Base-by-base conservation (phyloP, 371 early-diverging fungal genomes). In the Synchytrium microbalum region DNA sequence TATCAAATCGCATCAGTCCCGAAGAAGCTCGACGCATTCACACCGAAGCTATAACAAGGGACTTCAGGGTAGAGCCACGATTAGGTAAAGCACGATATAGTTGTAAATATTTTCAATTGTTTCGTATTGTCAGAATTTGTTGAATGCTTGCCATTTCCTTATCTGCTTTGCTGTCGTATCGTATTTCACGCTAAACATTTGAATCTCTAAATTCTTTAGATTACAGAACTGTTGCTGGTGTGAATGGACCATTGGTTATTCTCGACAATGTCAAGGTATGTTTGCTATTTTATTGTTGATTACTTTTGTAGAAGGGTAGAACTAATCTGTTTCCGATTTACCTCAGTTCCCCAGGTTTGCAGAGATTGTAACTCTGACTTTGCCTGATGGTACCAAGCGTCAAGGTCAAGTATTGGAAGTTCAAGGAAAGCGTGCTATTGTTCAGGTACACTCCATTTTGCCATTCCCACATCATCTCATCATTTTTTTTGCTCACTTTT, bases 161-260 rank as follows among this genome's bases (percentile, higher is more conserved):
- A n/a, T n/a, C n/a, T n/a, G n/a, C n/a, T n/a, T n/a, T n/a, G n/a
- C n/a, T 16, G 28, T 24, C n/a, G 28, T 32, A 57, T 59, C 46
- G 25, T n/a, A 52, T 24, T 16, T 29, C 29, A 14, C 14, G 16
- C 57, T 31, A 19, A 54, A 53, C 56, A 31, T 52, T n/a, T 52
- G n/a, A 19, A 52, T n/a, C n/a, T n/a, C n/a, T n/a, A n/a, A n/a
- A n/a, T n/a, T 56, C 13, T 8, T 56, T 78, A 95, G 97, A 96
- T 73, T 99, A 99, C 79, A 86, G 96, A 63, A 99, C 98, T 53
- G 98, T 99, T 31, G 84, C 94, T 32, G 98, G 99, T 74, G 98
- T 99, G 57, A 99, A 99, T 77, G 99, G 99, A 38, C 99, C 99
- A 38, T 82, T 99, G 71, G 99, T 99, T 54, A 96, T 99, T 78